Evolutionary conservation across 2,329 filamentous ascomycete genomes (phyloP), one percentile per base, ranked within the genome.

Genomic region (Boeremia exigua): DNA sequence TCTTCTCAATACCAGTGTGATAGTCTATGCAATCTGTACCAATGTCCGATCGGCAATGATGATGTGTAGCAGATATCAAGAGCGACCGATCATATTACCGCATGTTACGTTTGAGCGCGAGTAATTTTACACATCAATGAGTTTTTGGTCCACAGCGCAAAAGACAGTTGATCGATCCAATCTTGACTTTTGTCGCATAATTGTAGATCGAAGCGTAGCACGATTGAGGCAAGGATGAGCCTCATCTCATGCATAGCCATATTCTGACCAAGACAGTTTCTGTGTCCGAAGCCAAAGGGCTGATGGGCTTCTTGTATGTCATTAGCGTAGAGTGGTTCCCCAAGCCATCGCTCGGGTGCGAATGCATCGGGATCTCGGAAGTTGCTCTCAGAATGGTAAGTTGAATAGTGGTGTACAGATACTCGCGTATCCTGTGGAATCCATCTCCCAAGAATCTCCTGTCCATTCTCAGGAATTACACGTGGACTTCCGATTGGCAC

Each of bases 401-500:
- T n/a, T 6, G 37, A 25, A 19, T 39, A 27, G 10, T 39, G 37
- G 8, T 25, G 27, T 15, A 42, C 27, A 3, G 25, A 42, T 17
- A 29, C 39, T 30, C 25, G 15, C 29, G 39, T 39, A 14, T 30
- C 25, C 6, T 6, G 19, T 12, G 37, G 37, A 5, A 39, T 39
- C 19, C 23, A 39, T 12, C 4, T 32, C 11, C 67, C 70, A 7
- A 76, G 73, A 17, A 80, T 53, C 54, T 58, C 70, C 4, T 65
- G 10, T 1, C 74, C 76, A 44, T 33, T 37, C 69, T 78, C 44
- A 8, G 72, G 69, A 0, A 63, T 62, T 1, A 58, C 45, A 8
- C 77, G 67, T 6, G 70, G 65, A 10, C 75, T 53, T 1, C 73
- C 72, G 10, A 63, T 58, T 1, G 78, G 67, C 1, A 80, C 72